Conservation (phyloP, 1,284 basidiomycete genomes). For the Neonothopanus nambi region DNA sequence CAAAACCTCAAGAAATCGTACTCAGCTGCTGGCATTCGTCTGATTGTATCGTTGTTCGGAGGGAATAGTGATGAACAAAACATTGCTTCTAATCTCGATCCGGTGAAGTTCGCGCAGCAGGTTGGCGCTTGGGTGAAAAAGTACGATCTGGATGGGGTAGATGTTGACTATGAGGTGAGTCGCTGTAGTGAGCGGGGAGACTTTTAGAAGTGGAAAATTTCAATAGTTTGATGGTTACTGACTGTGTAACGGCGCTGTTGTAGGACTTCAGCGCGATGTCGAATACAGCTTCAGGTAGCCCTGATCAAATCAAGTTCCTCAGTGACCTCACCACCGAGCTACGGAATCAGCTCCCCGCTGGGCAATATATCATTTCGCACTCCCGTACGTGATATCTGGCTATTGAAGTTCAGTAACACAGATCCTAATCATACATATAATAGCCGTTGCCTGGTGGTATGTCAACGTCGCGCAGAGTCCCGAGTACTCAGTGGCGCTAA, state of each 20-base stretch:
- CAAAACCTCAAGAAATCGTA: neutral
- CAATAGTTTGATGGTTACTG: too few species aligned
- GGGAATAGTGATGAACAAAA: neutral
- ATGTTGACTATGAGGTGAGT: neutral
- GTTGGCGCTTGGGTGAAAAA: neutral
- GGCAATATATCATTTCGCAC: slow-evolving; percentile 43
- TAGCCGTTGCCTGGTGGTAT: too few species aligned
- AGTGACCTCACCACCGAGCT: slow-evolving; percentile 43
- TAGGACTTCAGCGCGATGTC: slow-evolving; percentile 48
- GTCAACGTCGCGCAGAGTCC: too few species aligned
- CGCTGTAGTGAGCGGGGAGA: too few species aligned
- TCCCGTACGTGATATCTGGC: slow-evolving; percentile 33
- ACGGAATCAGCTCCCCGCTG: slow-evolving; percentile 38
- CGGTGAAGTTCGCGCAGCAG: neutral
- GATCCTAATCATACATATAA: too few species aligned
- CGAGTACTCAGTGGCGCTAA: too few species aligned
- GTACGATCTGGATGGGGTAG: neutral
- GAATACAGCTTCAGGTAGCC: slow-evolving; percentile 36
- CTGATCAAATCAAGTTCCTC: too few species aligned
- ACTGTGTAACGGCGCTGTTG: too few species aligned
- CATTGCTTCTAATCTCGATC: neutral
- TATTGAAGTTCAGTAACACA: neutral
- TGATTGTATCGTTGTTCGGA: neutral
- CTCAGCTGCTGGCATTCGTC: neutral
- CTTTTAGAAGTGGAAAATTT: neutral